These are phyloP conservation scores for Seiridium unicorne DNA, from an alignment of 2,329 filamentous ascomycete species.

Conservation along the genomic window DNA sequence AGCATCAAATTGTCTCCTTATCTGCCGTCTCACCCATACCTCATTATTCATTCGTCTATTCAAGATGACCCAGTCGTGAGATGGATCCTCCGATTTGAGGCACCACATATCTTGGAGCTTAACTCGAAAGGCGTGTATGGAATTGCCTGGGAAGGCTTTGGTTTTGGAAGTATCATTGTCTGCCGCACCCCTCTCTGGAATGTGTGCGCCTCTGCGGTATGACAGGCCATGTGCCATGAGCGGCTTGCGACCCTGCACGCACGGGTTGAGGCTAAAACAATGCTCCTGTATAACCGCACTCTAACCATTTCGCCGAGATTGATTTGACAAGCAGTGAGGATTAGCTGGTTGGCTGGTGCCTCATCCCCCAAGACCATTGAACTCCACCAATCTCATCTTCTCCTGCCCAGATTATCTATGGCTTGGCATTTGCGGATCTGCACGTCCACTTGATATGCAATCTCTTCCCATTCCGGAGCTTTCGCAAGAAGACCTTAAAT, in stretches of 20 bases:
- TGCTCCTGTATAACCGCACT: not conserved
- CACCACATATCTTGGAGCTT: too few relatives aligned
- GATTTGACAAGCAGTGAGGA: not conserved
- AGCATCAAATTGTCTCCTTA: not conserved
- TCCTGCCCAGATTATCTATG: not conserved
- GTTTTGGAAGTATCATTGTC: too few relatives aligned
- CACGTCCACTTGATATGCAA: too few relatives aligned
- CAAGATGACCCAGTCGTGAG: not conserved
- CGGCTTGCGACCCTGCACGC: not conserved
- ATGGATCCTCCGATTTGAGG: not conserved
- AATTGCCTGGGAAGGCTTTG: too few relatives aligned
- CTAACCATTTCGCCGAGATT: not conserved
- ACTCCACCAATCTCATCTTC: not conserved
- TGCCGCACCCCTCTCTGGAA: too few relatives aligned
- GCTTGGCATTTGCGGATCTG: not conserved
- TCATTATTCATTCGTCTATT: not conserved
- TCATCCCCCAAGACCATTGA: not conserved
- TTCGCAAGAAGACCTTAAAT: too few relatives aligned
- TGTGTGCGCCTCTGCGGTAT: not conserved
- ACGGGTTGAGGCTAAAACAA: not conserved
- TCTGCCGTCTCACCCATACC: not conserved
- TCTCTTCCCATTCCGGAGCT: too few relatives aligned
- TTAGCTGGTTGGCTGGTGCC: not conserved
- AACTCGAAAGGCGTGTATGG: too few relatives aligned
- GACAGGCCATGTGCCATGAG: not conserved